Conservation (phyloP, 495 filamentous ascomycete genomes). For the Baudoinia panamericana region DNA sequence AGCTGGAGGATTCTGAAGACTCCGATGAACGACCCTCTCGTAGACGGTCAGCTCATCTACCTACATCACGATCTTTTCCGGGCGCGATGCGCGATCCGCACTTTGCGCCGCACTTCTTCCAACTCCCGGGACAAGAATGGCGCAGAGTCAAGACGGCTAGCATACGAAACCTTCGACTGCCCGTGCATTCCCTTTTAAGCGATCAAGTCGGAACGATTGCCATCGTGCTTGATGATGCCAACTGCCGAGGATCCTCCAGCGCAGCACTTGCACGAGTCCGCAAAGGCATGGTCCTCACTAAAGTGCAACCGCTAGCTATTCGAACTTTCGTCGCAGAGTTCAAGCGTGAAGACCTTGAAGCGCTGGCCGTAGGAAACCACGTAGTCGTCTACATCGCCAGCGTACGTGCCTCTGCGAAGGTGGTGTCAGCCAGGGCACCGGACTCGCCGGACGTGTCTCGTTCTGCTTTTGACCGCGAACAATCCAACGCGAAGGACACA, state of each 20-base stretch:
- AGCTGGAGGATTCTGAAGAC: slow-evolving; percentile 26
- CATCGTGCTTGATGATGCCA: slow-evolving; percentile 42
- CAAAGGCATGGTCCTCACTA: slow-evolving; percentile 72
- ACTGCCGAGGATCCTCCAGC: slow-evolving; percentile 8
- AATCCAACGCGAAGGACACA: slow-evolving; percentile 33
- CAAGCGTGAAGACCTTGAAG: slow-evolving; percentile 15
- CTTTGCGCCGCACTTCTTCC: slow-evolving; percentile 19
- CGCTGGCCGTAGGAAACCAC: slow-evolving; percentile 42
- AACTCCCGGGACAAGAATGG: slow-evolving; percentile 48
- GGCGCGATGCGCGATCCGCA: slow-evolving; percentile 28
- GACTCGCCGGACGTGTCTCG: slow-evolving; percentile 29
- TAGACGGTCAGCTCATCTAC: slow-evolving; percentile 8
- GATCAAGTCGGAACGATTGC: slow-evolving; percentile 90
- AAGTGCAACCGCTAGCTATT: slow-evolving; percentile 40
- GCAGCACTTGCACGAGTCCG: slow-evolving; percentile 42
- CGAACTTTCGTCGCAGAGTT: slow-evolving; percentile 40
- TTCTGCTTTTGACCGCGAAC: not conserved
- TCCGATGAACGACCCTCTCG: slow-evolving; percentile 13
- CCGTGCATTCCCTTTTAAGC: slow-evolving; percentile 58
- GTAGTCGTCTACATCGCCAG: slow-evolving; percentile 78
- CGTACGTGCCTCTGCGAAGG: slow-evolving; percentile 65
- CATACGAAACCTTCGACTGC: slow-evolving; percentile 74
- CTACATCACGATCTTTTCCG: slow-evolving; percentile 28
- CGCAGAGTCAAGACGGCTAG: slow-evolving; percentile 65
- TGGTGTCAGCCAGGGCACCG: slow-evolving; percentile 36